phyloP scores from a whole-genome alignment of 2,329 filamentous ascomycete species.

The Venturia aucupariae region DNA sequence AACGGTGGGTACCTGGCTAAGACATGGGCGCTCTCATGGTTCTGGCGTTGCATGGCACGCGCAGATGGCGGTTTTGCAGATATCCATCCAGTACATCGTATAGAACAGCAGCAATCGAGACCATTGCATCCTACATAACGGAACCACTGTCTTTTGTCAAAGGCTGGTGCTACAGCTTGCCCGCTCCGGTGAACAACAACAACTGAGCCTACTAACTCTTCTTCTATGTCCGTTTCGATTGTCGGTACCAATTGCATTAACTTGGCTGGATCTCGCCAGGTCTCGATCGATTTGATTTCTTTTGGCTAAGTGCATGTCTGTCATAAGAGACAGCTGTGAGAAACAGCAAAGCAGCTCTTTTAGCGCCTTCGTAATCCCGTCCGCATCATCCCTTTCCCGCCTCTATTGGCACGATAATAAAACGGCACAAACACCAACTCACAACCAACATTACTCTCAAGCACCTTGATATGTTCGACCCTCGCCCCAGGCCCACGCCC shows the following conservation, averaged over 20 bases:
- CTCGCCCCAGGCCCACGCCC: not conserved
- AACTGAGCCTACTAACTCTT: too few relatives aligned
- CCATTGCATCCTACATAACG: too few relatives aligned
- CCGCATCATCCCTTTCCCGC: slow-evolving; percentile 46
- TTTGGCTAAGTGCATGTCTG: too few relatives aligned
- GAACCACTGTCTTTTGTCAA: too few relatives aligned
- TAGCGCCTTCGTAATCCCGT: slow-evolving; percentile 26
- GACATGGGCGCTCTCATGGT: not conserved
- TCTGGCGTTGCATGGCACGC: not conserved
- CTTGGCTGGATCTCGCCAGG: too few relatives aligned
- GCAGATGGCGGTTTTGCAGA: not conserved
- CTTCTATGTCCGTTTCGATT: too few relatives aligned
- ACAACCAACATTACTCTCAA: slow-evolving; percentile 14
- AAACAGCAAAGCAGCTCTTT: not conserved
- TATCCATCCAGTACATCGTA: not conserved
- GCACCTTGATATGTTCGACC: not conserved
- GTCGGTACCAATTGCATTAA: too few relatives aligned
- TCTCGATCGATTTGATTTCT: too few relatives aligned
- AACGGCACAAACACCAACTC: slow-evolving; percentile 46
- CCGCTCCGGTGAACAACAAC: too few relatives aligned
- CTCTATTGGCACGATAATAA: slow-evolving; percentile 45
- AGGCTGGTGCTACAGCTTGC: too few relatives aligned
- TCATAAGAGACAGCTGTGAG: too few relatives aligned
- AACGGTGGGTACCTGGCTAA: not conserved
- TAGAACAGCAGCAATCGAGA: not conserved